Evolutionary conservation across 208 protist genomes (phyloP), one percentile per base, ranked within the genome.

Genomic region (Vickermania spadyakhi): DNA sequence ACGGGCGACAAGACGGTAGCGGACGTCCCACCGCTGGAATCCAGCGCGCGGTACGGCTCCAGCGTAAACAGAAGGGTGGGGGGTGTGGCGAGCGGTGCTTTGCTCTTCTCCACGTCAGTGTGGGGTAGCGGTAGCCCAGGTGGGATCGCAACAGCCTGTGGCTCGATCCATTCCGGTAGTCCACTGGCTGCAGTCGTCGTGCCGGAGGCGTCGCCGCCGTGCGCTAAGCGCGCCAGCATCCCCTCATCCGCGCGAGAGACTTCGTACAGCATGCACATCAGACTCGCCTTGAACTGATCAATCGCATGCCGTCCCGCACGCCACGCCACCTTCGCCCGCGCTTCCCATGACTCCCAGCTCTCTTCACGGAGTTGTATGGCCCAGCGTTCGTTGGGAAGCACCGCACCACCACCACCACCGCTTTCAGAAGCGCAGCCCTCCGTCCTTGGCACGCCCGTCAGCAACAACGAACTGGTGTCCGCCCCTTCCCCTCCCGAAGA

Each of bases 201-300:
- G 7, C 18, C 11, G 7, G 18, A n/a, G 7, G 36, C 36, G 18
- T 45, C 36, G 36, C 36, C 36, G 36, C 36, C 36, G 36, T 45
- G 36, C 36, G 36, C 36, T 18, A 45, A 18, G 18, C 36, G 36
- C 11, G 36, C 36, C 11, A 45, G 7, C 73, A 91, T 81, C 51
- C 66, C 29, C 14, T 72, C 49, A 49, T 91, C 76, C 3, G 84
- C 81, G 3, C 80, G 68, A 14, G 89, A 73, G 30, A 93, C 72
- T 58, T 96, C 85, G 64, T 85, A 96, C n/a, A 96, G 72, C 89
- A 96, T 96, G 52, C 78, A 78, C 58, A 96, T 49, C 22, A 96
- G 68, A 30, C 76, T 79, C 45, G 79, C 76, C 73, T 91, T 93
- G 49, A 77, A 73, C 26, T 71, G 59, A 64, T 89, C 83, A 1